Conservation (phyloP, 2,329 filamentous ascomycete genomes). For the Lizonia empirigonia region DNA sequence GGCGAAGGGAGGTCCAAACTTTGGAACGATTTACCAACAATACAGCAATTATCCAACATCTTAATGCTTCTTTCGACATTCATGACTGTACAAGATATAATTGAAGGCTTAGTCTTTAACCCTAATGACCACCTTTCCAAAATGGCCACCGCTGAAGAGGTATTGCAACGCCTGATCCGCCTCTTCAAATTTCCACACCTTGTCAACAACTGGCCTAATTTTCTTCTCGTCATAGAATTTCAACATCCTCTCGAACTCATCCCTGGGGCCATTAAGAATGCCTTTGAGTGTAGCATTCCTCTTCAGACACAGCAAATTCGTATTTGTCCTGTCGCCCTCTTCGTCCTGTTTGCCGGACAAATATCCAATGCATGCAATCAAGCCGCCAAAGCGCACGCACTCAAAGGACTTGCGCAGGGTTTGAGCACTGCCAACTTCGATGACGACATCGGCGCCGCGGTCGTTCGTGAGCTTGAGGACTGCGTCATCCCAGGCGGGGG, state of each 20-base stretch:
- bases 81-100: too few species aligned
- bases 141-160: conserved; percentile 45
- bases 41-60: too few species aligned
- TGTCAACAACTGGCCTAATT: conserved; percentile 51
- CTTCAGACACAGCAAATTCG: conserved; percentile 62
- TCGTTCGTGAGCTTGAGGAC: conserved; percentile 56
- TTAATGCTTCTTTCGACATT: too few species aligned
- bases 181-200: conserved; percentile 47
- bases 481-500: conserved; percentile 64
- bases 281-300: conserved; percentile 62
- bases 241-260: conserved; percentile 55
- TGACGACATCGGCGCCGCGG: conserved; percentile 55
- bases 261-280: conserved; percentile 66
- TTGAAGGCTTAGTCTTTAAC: conserved; percentile 32
- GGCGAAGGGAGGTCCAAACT: too few species aligned
- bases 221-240: conserved; percentile 50
- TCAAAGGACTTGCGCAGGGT: conserved; percentile 56
- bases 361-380: conserved; percentile 52
- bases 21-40: too few species aligned
- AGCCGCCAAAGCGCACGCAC: conserved; percentile 50
- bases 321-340: conserved; percentile 60
- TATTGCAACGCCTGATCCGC: conserved; percentile 38
- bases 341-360: conserved; percentile 61
- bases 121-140: conserved; percentile 48
- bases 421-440: conserved; percentile 58